Base-by-base conservation (phyloP, 129 eudicot species). In the Flaveria ramosissima region DNA sequence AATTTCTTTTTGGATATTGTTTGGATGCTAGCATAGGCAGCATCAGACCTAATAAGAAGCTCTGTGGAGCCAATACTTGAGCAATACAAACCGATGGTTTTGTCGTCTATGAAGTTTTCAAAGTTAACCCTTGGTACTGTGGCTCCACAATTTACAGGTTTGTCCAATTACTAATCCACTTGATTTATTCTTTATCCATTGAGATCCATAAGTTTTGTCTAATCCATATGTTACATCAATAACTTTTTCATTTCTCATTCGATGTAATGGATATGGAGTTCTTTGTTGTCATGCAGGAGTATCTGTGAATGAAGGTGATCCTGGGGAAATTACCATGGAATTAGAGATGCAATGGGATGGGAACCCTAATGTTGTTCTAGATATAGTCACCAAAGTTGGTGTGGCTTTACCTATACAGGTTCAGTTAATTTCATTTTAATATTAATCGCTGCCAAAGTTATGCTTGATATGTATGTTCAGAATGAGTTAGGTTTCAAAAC, bases 331-430 rank as follows among this genome's bases (percentile, higher is more conserved):
- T 36, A 80, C 88, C 15, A 85, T 94, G 97, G 98, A 94, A 74
- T 60, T 94, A 81, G 98, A 94, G 68, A 41, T 94, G 89, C 93
- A 94, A 75, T 94, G 98, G 98, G 98, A 94, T 81, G 98, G 98
- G 51, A 89, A 94, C 75, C 98, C 98, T 13, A 88, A 81, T 67
- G 85, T 91, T 51, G 68, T 89, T 43, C 90, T 94, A 70, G 98
- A 87, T 71, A 83, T 94, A 45, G 83, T 84, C 72, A 89, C 98
- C 23, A 78, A 45, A 74, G 83, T 94, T 77, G 98, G 98, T 24
- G 96, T 94, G 24, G 85, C 88, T 68, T 84, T 93, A 73, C 98
- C 98, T 1, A 82, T 93, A 72, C 98, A 93, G 96, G 98, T 92
- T 70, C 46, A 1, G 12, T 42, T 52, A 27, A 21, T 51, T 53